A percentile compares a stretch with the other conserved stretches of the same genome.
Conservation (phyloP, 345 rosid genomes). For the Acer campestre region DNA sequence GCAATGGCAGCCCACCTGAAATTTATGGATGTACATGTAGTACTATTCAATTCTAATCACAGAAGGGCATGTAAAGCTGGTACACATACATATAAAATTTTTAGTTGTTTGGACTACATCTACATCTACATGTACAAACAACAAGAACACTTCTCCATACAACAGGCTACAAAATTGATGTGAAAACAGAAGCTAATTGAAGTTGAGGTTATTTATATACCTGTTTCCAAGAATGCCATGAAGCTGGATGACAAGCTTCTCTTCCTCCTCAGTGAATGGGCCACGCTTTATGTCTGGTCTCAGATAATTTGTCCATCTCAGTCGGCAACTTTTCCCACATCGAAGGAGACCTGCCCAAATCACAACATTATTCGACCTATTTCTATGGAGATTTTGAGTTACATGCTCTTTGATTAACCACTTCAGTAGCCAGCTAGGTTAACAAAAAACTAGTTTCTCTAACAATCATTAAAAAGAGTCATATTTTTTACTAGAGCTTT, state of each 20-base stretch:
- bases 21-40: background rate
- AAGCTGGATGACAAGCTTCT: constrained; percentile 90
- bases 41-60: background rate
- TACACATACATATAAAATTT: background rate
- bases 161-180: too few species aligned
- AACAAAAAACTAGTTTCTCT: background rate
- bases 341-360: constrained; percentile 69
- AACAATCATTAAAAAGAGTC: background rate
- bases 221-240: constrained; percentile 97
- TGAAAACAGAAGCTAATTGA: background rate
- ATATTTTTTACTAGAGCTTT: background rate
- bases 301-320: constrained; percentile 95
- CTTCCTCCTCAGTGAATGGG: constrained; percentile 86
- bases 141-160: background rate
- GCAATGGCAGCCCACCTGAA: constrained; percentile 99
- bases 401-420: background rate
- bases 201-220: background rate
- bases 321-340: constrained; percentile 97
- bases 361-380: too few species aligned
- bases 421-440: too few species aligned
- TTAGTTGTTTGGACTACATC: background rate
- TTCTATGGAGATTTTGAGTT: background rate
- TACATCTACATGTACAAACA: too few species aligned
- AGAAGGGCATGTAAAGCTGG: background rate
- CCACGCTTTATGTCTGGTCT: constrained; percentile 96